Evolutionary conservation across 768 basidiomycete species (phyloP).

Genomic region (Russula sp.): DNA sequence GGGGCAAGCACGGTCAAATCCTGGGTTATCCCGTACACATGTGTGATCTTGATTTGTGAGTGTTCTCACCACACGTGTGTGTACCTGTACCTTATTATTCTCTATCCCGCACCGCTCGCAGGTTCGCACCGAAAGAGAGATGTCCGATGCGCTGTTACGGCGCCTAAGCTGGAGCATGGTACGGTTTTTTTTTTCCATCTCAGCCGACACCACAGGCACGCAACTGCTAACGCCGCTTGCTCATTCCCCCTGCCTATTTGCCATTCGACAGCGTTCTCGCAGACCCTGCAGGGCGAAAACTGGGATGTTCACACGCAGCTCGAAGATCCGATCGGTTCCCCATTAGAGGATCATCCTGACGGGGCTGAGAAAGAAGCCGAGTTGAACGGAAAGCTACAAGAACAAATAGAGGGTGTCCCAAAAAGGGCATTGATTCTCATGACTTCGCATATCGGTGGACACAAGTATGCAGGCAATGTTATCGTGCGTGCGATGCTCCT

Average conservation of each 20-base stretch:
- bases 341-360: conserved; percentile 55
- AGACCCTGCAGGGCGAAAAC: conserved; percentile 54
- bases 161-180: conserved; percentile 74
- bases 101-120: conserved; percentile 26
- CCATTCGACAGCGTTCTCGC: conserved; percentile 45
- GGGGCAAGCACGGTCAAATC: conserved; percentile 48
- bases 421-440: conserved; percentile 77
- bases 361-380: conserved; percentile 48
- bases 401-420: conserved; percentile 44
- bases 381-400: conserved; percentile 39
- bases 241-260: no score
- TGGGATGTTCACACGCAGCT: conserved; percentile 74
- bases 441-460: conserved; percentile 89
- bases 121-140: conserved; percentile 93
- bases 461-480: conserved; percentile 87
- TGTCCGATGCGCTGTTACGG: conserved; percentile 84
- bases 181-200: not conserved
- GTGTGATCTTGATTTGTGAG: conserved; percentile 84
- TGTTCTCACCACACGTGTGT: conserved; percentile 17
- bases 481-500: conserved; percentile 48
- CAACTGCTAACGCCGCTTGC: not conserved
- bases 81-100: not conserved
- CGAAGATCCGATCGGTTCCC: conserved; percentile 46
- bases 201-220: no score
- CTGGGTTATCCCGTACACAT: conserved; percentile 84